phyloP scores from a whole-genome alignment of 352 stramenopile genomes.

The Pythium dissimile region DNA sequence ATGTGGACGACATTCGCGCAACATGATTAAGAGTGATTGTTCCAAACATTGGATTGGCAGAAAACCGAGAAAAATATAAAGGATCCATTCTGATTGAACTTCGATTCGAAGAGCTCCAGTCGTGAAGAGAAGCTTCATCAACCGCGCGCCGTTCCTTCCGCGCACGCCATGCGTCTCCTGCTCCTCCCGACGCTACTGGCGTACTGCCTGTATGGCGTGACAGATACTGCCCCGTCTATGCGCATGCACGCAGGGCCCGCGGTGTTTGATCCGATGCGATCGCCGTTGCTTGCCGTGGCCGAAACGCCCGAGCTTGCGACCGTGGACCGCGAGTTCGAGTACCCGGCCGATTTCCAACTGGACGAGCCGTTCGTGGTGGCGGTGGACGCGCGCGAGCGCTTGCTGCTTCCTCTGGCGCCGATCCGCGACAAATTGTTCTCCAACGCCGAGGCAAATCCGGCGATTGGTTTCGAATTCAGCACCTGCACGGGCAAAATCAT shows the following conservation, averaged over 20 bases:
- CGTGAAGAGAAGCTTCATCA: no score
- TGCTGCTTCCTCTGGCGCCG: constrained; percentile 29
- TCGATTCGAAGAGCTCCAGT: constrained; percentile 2
- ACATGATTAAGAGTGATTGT: constrained; percentile 21
- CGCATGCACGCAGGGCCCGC: neutral
- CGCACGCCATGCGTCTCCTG: neutral
- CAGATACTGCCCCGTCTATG: no score
- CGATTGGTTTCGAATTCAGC: constrained; percentile 33
- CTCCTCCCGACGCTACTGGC: neutral
- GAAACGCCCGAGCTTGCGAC: neutral
- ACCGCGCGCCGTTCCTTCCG: neutral
- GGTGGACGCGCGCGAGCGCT: constrained; percentile 18
- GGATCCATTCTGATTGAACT: neutral
- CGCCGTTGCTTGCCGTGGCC: neutral
- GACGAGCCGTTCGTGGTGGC: constrained; percentile 28
- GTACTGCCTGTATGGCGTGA: no score
- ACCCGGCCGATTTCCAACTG: constrained; percentile 22
- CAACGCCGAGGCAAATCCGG: neutral
- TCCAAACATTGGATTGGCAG: neutral
- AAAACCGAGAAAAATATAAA: constrained; percentile 2
- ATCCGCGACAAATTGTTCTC: constrained; percentile 25
- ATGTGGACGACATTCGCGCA: constrained; percentile 7
- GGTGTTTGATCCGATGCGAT: constrained; percentile 6
- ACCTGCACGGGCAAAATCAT: constrained; percentile 24
- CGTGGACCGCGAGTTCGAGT: constrained; percentile 25